Evolutionary conservation across 371 early-diverging fungal genomes (phyloP).

Genomic region (Circinella minor): DNA sequence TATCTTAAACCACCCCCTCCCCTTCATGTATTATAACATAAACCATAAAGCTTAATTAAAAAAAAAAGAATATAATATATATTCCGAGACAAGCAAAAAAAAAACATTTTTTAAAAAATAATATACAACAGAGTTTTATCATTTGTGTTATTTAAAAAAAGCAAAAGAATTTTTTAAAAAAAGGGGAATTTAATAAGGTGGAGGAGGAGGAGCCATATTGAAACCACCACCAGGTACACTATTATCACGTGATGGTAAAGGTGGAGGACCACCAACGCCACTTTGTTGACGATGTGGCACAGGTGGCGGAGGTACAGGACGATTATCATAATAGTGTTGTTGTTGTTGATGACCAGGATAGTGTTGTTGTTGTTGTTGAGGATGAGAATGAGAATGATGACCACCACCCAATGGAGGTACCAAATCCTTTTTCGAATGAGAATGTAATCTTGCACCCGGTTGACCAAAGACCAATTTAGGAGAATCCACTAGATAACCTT

Average conservation of each 20-base stretch:
- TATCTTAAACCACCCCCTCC: too few species aligned
- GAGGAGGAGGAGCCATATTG: slow-evolving; percentile 10
- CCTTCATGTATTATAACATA: background rate
- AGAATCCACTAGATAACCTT: slow-evolving; percentile 48
- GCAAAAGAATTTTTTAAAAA: too few species aligned
- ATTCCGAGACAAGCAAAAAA: background rate
- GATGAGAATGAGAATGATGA: background rate
- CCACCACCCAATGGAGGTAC: slow-evolving; percentile 9
- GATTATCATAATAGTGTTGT: background rate
- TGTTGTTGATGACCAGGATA: slow-evolving; percentile 4
- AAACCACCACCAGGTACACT: slow-evolving; percentile 4
- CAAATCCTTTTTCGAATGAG: slow-evolving; percentile 20
- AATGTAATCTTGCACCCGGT: slow-evolving; percentile 36
- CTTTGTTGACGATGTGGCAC: slow-evolving; percentile 11
- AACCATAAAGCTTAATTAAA: background rate
- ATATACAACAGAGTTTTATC: background rate
- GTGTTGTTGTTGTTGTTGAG: background rate
- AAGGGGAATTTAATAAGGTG: background rate
- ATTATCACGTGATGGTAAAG: background rate
- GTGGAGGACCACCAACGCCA: slow-evolving; percentile 4
- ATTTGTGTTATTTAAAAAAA: background rate
- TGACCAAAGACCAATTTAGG: slow-evolving; percentile 50
- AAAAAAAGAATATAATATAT: background rate
- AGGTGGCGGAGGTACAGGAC: slow-evolving; percentile 23
- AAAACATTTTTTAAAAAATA: background rate